Evolutionary conservation across 140 eudicot genomes (phyloP), one percentile per base, ranked within the genome.

Genomic region (Ambrosia hybrid): DNA sequence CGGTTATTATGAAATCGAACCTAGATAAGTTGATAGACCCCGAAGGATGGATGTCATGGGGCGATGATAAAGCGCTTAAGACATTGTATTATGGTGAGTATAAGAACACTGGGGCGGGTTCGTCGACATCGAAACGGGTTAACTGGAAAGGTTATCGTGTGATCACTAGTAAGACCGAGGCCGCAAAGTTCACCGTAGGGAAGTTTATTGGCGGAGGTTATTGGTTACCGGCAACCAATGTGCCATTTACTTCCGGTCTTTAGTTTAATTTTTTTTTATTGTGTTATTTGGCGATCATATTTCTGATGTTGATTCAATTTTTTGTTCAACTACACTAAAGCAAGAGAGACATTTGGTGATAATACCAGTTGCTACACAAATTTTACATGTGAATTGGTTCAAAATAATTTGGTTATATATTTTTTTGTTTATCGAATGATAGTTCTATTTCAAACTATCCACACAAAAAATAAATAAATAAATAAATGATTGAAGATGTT

Each of bases 31-130:
- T 83, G 77, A 85, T 91, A 6, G 70, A 81, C 14, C 94, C 96
- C 0, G 87, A 77, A 0, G 96, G 97, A n/a, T 88, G 97, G 94
- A 49, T 84, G 86, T 80, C 88, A 2, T 91, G 96, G 96, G 85
- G 81, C 57, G 94, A 92, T 0, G 75, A 73, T 45, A 88, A 83
- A 13, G 91, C 88, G 0, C 72, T 91, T 9, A 75, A 41, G 4
- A 88, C 96, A 1, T 68, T 88, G 88, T 88, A 84, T 56, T 91
- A 88, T 48, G 97, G 88, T 0, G 97, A 91, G 75, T 91, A 88
- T 73, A 56, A 71, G 74, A 91, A 88, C 68, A 84, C 89, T 0
- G 96, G 97, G 2, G 73, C 91, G 6, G 97, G 97, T 14, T 59
- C 97, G 1, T 79, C 86, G 1, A 88, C 96, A 0, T 26, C 76